Evolutionary conservation across 805 yeast species (phyloP).

Genomic region (Wickerhamomyces subpelliculosus): DNA sequence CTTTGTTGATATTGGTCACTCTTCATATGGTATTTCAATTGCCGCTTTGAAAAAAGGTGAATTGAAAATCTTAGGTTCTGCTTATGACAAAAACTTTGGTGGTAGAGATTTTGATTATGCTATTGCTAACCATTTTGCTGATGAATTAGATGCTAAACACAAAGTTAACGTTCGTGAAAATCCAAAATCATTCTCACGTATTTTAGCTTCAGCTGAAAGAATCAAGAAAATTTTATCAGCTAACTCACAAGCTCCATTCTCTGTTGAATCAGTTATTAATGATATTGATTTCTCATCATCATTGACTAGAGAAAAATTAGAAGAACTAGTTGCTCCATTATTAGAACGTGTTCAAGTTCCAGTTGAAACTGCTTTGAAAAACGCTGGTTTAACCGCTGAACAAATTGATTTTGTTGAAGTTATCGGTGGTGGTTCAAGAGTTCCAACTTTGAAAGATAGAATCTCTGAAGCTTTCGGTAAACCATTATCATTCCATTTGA

Average conservation of each 20-base stretch:
- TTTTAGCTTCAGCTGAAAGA: conserved; percentile 84
- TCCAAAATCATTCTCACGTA: conserved; percentile 94
- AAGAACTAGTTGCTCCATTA: conserved; percentile 79
- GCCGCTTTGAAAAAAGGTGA: conserved; percentile 95
- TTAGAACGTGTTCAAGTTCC: conserved; percentile 72
- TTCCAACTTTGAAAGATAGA: conserved; percentile 83
- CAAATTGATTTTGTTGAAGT: conserved; percentile 90
- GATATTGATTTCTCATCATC: conserved; percentile 93
- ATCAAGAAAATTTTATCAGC: conserved; percentile 96
- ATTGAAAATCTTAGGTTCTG: conserved; percentile 85
- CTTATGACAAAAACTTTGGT: conserved; percentile 94
- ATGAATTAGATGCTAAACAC: conserved; percentile 84
- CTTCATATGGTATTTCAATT: conserved; percentile 84
- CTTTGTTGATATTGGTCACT: conserved; percentile 95
- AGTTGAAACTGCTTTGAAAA: conserved; percentile 71
- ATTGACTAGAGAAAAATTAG: conserved; percentile 86
- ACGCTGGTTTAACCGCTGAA: conserved; percentile 63
- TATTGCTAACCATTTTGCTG: conserved; percentile 90
- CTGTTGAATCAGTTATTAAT: conserved; percentile 93
- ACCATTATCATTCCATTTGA: conserved; percentile 86
- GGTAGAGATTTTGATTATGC: conserved; percentile 96
- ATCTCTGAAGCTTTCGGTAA: conserved; percentile 77
- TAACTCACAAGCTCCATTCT: conserved; percentile 88
- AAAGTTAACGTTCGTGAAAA: conserved; percentile 87
- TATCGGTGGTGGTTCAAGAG: conserved; percentile 98